phyloP scores from a whole-genome alignment of 345 rosid genomes.

The rapeseed (Brassica napus) region DNA sequence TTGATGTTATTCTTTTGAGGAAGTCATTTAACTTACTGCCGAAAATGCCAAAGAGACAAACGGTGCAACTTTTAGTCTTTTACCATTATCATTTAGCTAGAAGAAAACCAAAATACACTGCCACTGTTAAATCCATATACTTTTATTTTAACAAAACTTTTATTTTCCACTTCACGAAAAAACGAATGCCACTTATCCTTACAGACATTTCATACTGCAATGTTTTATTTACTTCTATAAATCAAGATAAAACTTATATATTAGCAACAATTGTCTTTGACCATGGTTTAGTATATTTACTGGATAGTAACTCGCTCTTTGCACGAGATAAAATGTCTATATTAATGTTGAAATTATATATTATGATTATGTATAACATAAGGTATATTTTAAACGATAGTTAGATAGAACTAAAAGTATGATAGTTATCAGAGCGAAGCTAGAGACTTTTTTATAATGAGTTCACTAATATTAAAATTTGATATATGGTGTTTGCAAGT shows the following conservation, averaged over 20 bases:
- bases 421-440: too few relatives aligned
- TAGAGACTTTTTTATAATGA: too few relatives aligned
- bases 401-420: too few relatives aligned
- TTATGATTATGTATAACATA: too few relatives aligned
- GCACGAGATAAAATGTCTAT: too few relatives aligned
- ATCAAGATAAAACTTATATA: background rate
- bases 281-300: background rate
- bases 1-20: too few relatives aligned
- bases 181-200: background rate
- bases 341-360: too few relatives aligned
- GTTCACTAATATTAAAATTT: too few relatives aligned
- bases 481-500: too few relatives aligned
- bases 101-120: background rate
- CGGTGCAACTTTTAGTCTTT: background rate
- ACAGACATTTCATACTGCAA: background rate
- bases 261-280: background rate
- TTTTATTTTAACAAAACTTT: background rate
- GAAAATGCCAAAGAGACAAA: background rate
- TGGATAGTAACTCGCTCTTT: too few relatives aligned
- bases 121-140: background rate
- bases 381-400: too few relatives aligned
- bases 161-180: background rate
- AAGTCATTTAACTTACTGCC: too few relatives aligned
- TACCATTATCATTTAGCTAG: background rate
- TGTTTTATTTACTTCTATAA: background rate